These are phyloP conservation scores for Pyronema omphalodes DNA, from an alignment of 495 filamentous ascomycete species.

Conservation along the genomic window DNA sequence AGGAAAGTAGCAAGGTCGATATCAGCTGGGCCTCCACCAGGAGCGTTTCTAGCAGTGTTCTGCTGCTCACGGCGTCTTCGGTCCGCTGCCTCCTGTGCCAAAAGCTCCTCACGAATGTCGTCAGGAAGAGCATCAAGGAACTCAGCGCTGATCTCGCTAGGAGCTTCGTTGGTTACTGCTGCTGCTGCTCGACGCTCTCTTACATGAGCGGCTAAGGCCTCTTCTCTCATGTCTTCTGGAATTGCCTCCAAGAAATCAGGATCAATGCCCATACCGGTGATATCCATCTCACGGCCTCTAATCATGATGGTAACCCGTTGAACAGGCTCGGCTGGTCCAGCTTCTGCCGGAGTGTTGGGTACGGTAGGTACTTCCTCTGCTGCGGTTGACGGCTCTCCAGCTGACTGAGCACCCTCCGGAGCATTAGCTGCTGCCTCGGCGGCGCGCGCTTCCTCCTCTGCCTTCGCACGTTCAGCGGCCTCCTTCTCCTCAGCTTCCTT, in stretches of 20 bases:
- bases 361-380: conserved; percentile 65
- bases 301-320: conserved; percentile 59
- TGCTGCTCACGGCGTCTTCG: conserved; percentile 77
- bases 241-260: conserved; percentile 82
- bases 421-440: conserved; percentile 25
- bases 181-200: conserved; percentile 57
- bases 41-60: conserved; percentile 47
- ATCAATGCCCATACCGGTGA: conserved; percentile 87
- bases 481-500: conserved; percentile 40
- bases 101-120: conserved; percentile 74
- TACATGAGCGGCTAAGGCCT: conserved; percentile 78
- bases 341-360: conserved; percentile 36
- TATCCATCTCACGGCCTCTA: conserved; percentile 67
- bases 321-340: conserved; percentile 33
- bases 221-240: conserved; percentile 85
- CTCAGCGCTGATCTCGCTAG: conserved; percentile 75
- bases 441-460: conserved; percentile 18
- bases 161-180: conserved; percentile 51
- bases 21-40: conserved; percentile 49
- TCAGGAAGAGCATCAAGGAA: conserved; percentile 84
- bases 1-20: conserved; percentile 91
- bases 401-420: conserved; percentile 32
- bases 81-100: conserved; percentile 75
- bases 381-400: conserved; percentile 24
- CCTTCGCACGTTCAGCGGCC: conserved; percentile 30